Base-by-base conservation (phyloP, 2,329 filamentous ascomycete species). In the Cytospora paraplurivora region DNA sequence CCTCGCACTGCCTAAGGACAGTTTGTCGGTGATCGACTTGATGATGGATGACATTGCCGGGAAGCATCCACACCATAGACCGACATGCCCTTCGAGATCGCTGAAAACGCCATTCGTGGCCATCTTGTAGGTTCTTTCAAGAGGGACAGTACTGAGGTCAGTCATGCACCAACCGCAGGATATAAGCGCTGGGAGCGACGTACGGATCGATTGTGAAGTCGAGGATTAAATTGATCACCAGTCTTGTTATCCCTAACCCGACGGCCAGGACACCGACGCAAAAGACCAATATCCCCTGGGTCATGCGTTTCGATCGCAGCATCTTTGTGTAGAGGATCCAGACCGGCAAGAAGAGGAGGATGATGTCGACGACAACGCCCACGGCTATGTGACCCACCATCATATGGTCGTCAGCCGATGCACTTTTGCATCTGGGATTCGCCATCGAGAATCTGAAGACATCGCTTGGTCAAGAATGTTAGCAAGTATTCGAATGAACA, bases 41-140 rank as follows among this genome's bases (percentile, higher is more conserved):
- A 27, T 27, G 27, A 27, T 27, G 27, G 27, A 27, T 27, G 37
- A 13, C 37, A 38, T 38, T 38, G 77, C 72, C 4, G 77, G 76
- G 47, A 79, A 76, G 64, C 76, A 79, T 13, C 72, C 71, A 53
- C 76, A 76, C 77, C 77, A 80, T 35, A 80, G 69, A n/a, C 77
- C 78, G 51, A 76, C 69, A 63, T 80, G 77, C 51, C 73, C 71
- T 66, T 80, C 77, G 6, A 78, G 68, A 57, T 77, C 73, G 8
- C 76, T 78, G 77, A 76, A 79, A 10, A 74, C 68, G 35, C 70
- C 72, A n/a, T 74, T 70, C 7, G 67, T 72, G 15, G 72, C 67
- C 69, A 79, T 77, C 19, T 74, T 72, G 65, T 73, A 76, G 3
- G 76, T 79, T 34, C 75, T 77, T 3, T 27, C 27, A 32, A 38